Conservation (phyloP, 2,329 filamentous ascomycete species). For the Monosporascus ibericus region DNA sequence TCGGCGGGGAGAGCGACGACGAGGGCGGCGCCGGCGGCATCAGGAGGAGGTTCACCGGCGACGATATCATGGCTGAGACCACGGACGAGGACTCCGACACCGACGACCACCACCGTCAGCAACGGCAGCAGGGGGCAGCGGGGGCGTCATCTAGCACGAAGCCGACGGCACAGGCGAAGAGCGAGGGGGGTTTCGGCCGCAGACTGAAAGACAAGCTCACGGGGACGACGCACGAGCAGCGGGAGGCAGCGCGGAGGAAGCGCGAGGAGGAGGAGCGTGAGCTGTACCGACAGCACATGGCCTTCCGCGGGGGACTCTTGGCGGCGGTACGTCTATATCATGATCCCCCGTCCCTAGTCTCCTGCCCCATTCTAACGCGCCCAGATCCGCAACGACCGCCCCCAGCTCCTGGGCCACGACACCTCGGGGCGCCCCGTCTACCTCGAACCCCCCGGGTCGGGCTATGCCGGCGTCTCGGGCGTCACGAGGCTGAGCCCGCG, state of each 20-base stretch:
- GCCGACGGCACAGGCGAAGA: too few relatives aligned
- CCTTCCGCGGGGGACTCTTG: constrained; percentile 43
- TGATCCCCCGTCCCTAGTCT: neutral
- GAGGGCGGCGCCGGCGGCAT: constrained; percentile 31
- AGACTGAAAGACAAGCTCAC: constrained; percentile 56
- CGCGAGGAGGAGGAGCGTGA: constrained; percentile 44
- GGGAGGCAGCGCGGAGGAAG: constrained; percentile 36
- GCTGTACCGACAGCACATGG: constrained; percentile 46
- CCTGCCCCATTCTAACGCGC: neutral
- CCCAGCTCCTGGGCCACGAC: constrained; percentile 50
- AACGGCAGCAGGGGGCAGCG: too few relatives aligned
- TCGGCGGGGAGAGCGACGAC: constrained; percentile 38
- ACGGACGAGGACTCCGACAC: too few relatives aligned
- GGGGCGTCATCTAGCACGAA: too few relatives aligned
- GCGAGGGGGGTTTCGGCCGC: constrained; percentile 39
- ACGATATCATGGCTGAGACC: too few relatives aligned
- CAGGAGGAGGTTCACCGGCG: neutral
- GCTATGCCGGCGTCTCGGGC: constrained; percentile 12
- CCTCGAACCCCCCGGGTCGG: constrained; percentile 44
- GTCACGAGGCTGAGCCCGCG: constrained; percentile 15
- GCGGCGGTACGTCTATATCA: constrained; percentile 29
- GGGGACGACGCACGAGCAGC: constrained; percentile 47
- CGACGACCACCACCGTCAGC: too few relatives aligned
- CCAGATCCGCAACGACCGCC: constrained; percentile 40
- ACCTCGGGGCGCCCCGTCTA: constrained; percentile 49